A percentile compares a stretch with the other conserved stretches of the same genome.
Conservation (phyloP, 73 alveolate genomes). For the Paramecium primaurelia region DNA sequence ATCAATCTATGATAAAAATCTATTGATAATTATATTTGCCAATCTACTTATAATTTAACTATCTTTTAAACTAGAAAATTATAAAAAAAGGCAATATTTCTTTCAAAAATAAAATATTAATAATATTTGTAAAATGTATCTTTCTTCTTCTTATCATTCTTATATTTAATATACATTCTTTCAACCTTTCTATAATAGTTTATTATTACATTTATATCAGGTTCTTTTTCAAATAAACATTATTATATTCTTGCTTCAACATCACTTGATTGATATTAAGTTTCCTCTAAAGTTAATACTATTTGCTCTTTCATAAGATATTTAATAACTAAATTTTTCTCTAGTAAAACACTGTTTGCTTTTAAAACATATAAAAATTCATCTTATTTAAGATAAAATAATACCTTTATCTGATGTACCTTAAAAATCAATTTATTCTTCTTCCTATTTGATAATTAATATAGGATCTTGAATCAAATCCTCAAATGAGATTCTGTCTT, state of each 20-base stretch:
- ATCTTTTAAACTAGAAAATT: slow-evolving; percentile 32
- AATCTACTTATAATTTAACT: background rate
- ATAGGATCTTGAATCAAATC: slow-evolving; percentile 45
- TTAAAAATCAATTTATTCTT: background rate
- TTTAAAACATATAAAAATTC: background rate
- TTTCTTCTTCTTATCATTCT: slow-evolving; percentile 43
- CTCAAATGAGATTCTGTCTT: slow-evolving; percentile 47
- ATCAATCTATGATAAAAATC: slow-evolving; percentile 52
- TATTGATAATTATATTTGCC: background rate
- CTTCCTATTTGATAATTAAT: background rate
- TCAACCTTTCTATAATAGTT: background rate
- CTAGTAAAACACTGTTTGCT: background rate
- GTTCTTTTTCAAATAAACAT: background rate
- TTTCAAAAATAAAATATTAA: slow-evolving; percentile 43
- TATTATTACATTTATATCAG: background rate
- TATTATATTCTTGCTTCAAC: background rate
- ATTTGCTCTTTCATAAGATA: slow-evolving; percentile 1
- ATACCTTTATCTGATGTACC: slow-evolving; percentile 2
- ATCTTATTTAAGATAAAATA: background rate
- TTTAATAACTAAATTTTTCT: slow-evolving; percentile 42
- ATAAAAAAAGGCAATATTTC: slow-evolving; percentile 60
- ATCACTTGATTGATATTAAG: background rate
- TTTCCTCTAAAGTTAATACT: background rate
- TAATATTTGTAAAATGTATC: slow-evolving; percentile 10
- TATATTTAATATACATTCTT: background rate